These are phyloP conservation scores for Claviceps paspali DNA, from an alignment of 2,329 filamentous ascomycete species.

Conservation along the genomic window DNA sequence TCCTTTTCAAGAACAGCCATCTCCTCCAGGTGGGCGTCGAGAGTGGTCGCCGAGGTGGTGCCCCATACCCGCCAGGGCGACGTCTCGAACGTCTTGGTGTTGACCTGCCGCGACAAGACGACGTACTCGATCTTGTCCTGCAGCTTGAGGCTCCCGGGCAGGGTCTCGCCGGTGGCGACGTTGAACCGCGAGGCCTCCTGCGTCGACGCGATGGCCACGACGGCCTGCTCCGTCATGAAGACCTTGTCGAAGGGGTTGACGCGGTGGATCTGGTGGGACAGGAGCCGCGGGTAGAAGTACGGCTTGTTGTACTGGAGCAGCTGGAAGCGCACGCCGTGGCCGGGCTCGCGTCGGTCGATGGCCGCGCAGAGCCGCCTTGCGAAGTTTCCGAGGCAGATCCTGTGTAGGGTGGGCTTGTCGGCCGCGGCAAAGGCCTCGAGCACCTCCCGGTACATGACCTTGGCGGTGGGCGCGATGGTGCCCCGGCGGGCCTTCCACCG, in stretches of 20 bases:
- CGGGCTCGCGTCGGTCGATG: slow-evolving; percentile 34
- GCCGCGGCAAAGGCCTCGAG: slow-evolving; percentile 45
- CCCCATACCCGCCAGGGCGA: slow-evolving; percentile 51
- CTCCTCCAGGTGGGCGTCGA: slow-evolving; percentile 24
- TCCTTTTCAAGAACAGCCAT: slow-evolving; percentile 19
- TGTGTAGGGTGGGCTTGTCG: slow-evolving; percentile 33
- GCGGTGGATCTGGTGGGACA: slow-evolving; percentile 37
- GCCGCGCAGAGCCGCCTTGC: slow-evolving; percentile 33
- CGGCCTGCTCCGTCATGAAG: slow-evolving; percentile 30
- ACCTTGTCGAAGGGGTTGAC: slow-evolving; percentile 27
- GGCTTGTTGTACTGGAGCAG: slow-evolving; percentile 32
- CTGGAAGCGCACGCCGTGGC: slow-evolving; percentile 36
- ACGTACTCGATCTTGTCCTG: slow-evolving; percentile 48
- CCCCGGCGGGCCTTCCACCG: slow-evolving; percentile 27
- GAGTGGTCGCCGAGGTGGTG: slow-evolving; percentile 38
- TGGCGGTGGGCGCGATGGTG: slow-evolving; percentile 35
- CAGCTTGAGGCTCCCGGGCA: slow-evolving; percentile 32
- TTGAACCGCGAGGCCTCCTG: slow-evolving; percentile 36
- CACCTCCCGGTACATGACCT: slow-evolving; percentile 44
- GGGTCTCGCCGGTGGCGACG: slow-evolving; percentile 18
- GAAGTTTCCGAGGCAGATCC: slow-evolving; percentile 39
- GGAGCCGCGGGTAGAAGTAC: slow-evolving; percentile 30
- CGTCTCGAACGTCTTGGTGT: slow-evolving; percentile 30
- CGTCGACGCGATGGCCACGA: slow-evolving; percentile 42
- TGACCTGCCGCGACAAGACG: slow-evolving; percentile 37